Percentiles rank a stretch among this genome's conserved stretches.
Conservation (phyloP, 2,329 filamentous ascomycete genomes). For the Colletotrichum abscissum region DNA sequence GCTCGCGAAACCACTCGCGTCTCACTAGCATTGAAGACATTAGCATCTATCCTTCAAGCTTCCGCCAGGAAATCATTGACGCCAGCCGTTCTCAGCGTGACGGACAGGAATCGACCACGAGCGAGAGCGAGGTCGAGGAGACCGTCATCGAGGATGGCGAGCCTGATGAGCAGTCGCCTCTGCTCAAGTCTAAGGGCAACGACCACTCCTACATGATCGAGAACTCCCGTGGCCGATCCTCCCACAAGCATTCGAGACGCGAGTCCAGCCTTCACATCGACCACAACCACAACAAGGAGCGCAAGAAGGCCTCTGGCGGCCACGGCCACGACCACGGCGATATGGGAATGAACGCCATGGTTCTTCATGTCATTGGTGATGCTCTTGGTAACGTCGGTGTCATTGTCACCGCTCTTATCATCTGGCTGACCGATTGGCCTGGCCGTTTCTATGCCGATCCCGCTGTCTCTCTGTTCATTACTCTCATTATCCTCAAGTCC, state of each 20-base stretch:
- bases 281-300: slow-evolving; percentile 86
- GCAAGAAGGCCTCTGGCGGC: slow-evolving; percentile 68
- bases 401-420: slow-evolving; percentile 84
- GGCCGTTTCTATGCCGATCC: slow-evolving; percentile 92
- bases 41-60: slow-evolving; percentile 88
- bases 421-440: slow-evolving; percentile 88
- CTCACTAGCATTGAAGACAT: slow-evolving; percentile 77
- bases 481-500: slow-evolving; percentile 78
- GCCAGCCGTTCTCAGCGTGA: slow-evolving; percentile 69
- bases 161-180: slow-evolving; percentile 57
- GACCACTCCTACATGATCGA: slow-evolving; percentile 34
- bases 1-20: slow-evolving; percentile 64
- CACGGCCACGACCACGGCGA: slow-evolving; percentile 85
- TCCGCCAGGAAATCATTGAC: slow-evolving; percentile 92
- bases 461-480: slow-evolving; percentile 92
- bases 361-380: slow-evolving; percentile 83
- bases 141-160: slow-evolving; percentile 54
- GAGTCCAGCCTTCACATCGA: slow-evolving; percentile 70
- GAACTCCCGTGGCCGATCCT: slow-evolving; percentile 37
- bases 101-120: slow-evolving; percentile 58
- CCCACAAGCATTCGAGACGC: slow-evolving; percentile 47
- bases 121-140: slow-evolving; percentile 66
- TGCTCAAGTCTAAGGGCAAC: slow-evolving; percentile 54
- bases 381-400: slow-evolving; percentile 89
- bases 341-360: slow-evolving; percentile 93